Base-by-base conservation (phyloP, 805 yeast genomes). In the Suhomyces prunicola region DNA sequence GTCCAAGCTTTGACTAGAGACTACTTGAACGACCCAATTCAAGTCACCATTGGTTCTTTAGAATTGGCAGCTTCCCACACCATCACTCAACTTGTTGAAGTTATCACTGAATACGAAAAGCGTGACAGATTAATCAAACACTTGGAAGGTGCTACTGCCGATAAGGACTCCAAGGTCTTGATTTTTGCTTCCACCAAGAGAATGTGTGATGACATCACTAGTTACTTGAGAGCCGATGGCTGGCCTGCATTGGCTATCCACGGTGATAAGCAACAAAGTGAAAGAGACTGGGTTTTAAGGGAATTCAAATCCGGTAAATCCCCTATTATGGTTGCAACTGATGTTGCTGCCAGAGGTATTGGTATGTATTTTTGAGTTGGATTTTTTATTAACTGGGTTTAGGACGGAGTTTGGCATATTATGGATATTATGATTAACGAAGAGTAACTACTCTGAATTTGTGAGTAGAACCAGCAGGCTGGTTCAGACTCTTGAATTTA, bases 291-390 rank as follows among this genome's bases (percentile, higher is more conserved):
- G 98, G 98, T 93, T 63, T 79, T 94, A 73, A 81, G 78, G 62
- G 97, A 93, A 77, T 94, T 94, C 81, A 89, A 88, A 82, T 69
- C 83, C 56, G 98, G 98, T 65, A 88, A 86, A 74, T 85, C 96
- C 52, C 97, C 97, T 60, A 87, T 94, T 67, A 91, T 94, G 97
- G 97, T 92, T 70, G 99, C 99, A 57, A 94, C 99, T 60, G 99
- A 94, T 75, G 99, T 94, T 72, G 99, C 99, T 58, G 97, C 99
- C 61, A 89, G 99, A 83, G 99, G 99, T 85, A 91, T 94, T 79
- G 97, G 97, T 90, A 90, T 76, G 97, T 89, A 72, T 69, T 50
- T 48, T 48, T 48, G 23, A 49, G 33, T 49, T 44, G 35, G 33
- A 40, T 54, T 61, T 58, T 56, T 52, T 60, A 61, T 64, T 62